Base-by-base conservation (phyloP, 1,284 basidiomycete genomes). In the Tilletia horrida region DNA sequence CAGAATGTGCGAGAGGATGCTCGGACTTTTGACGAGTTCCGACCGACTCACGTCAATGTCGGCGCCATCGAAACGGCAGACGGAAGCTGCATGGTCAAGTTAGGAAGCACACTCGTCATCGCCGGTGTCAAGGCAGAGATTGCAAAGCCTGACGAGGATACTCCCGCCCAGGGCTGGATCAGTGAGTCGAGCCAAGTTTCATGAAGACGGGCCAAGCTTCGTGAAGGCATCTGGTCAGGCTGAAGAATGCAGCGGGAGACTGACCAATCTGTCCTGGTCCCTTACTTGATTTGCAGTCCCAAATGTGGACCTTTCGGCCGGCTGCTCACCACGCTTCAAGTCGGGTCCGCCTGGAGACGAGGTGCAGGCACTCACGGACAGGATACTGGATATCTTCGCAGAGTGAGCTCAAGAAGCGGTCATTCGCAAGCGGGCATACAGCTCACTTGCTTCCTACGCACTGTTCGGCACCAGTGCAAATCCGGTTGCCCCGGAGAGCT, bases 241-340 rank as follows among this genome's bases (percentile, higher is more conserved):
- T n/a, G n/a, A n/a, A n/a, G 35, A 40, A 40, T 40, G 35, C 4
- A 40, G 35, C 6, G 11, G 35, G 6, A 40, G 35, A 40, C 35
- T 40, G 35, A 40, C 35, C 35, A 40, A 11, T 40, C 35, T 11
- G 4, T 4, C 11, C 35, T 40, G 35, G 6, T 40, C 35, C 35
- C 6, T 40, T 11, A 40, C 11, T 40, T 40, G 35, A 40, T 47
- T 2, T 16, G 6, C 45, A 63, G 73, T 77, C 44, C 89, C 90
- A 2, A 91, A 97, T 80, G 84, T 97, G 69, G 95, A 98, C 81
- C 86, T 98, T 0, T 90, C 93, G 0, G 91, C 95, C 0, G 86
- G 97, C 65, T 96, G 91, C 82, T 94, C 92, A 11, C 89, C 93
- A 0, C 88, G 88, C 75, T 97, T 96, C 85, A 94, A 93, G 80